These are phyloP conservation scores for Diplodia scrobiculata DNA, from an alignment of 2,329 filamentous ascomycete genomes.

Conservation along the genomic window DNA sequence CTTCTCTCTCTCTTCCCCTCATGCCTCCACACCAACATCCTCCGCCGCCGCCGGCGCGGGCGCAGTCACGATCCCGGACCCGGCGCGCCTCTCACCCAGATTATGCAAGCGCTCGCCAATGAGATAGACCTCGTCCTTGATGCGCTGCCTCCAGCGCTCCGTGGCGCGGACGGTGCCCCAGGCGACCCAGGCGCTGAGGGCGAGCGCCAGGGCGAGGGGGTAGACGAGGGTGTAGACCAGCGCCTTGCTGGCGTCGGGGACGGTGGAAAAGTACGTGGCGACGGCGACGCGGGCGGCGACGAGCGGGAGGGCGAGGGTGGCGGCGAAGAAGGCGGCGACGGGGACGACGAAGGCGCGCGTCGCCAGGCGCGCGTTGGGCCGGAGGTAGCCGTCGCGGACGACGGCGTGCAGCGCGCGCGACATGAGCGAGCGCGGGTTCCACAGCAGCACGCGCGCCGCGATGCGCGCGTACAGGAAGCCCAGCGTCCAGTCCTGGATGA, in stretches of 20 bases:
- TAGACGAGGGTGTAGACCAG: slow-evolving; percentile 65
- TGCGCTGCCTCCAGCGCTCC: slow-evolving; percentile 73
- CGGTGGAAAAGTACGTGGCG: slow-evolving; percentile 41
- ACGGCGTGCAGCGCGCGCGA: slow-evolving; percentile 75
- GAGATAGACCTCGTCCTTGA: slow-evolving; percentile 92
- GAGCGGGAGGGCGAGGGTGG: slow-evolving; percentile 68
- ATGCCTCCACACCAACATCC: neutral
- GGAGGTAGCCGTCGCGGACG: slow-evolving; percentile 68
- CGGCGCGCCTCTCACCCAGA: slow-evolving; percentile 65
- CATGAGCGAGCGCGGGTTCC: slow-evolving; percentile 69
- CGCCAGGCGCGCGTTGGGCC: slow-evolving; percentile 75
- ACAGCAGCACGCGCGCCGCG: slow-evolving; percentile 67
- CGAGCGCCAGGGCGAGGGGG: slow-evolving; percentile 59
- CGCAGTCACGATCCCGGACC: slow-evolving; percentile 3
- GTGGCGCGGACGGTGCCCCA: slow-evolving; percentile 59
- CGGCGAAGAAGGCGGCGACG: slow-evolving; percentile 60
- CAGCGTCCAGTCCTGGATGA: slow-evolving; percentile 92
- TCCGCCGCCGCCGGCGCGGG: neutral
- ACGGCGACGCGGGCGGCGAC: slow-evolving; percentile 58
- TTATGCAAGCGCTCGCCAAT: slow-evolving; percentile 95
- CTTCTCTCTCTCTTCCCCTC: neutral
- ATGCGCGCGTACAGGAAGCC: slow-evolving; percentile 89
- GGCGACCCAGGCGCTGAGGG: slow-evolving; percentile 56
- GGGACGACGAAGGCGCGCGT: slow-evolving; percentile 88
- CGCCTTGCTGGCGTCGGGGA: slow-evolving; percentile 54